Conservation (phyloP, 176 grass and related monocot species). For the Neostapfia colusana region DNA sequence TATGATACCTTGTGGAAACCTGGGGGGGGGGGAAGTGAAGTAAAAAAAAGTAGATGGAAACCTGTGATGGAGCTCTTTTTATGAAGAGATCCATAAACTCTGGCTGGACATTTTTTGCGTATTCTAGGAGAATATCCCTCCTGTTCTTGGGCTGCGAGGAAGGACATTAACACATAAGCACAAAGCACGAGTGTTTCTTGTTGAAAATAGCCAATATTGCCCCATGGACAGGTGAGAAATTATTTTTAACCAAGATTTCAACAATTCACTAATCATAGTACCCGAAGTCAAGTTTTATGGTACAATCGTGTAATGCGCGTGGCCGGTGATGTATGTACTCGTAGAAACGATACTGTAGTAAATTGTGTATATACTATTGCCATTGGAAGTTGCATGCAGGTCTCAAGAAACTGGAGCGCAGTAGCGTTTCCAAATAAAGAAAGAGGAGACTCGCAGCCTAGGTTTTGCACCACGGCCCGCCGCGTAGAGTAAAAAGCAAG, state of each 20-base stretch:
- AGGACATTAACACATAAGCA: constrained; percentile 31
- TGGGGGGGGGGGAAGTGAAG: neutral
- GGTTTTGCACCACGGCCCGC: neutral
- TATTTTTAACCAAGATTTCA: neutral
- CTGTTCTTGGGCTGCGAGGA: constrained; percentile 64
- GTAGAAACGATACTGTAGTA: neutral
- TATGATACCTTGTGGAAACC: neutral
- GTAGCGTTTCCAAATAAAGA: neutral
- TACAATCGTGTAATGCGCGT: neutral
- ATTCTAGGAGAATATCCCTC: constrained; percentile 91
- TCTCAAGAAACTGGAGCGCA: neutral
- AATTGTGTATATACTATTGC: neutral
- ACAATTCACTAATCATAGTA: neutral
- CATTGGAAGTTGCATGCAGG: neutral
- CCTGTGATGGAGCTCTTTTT: constrained; percentile 83
- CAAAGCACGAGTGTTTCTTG: neutral
- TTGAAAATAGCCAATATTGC: neutral
- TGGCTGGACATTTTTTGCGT: constrained; percentile 81
- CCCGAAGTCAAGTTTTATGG: neutral
- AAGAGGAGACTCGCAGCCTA: neutral
- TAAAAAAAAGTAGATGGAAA: constrained; percentile 26
- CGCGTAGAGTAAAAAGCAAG: neutral
- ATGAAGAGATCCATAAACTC: constrained; percentile 97
- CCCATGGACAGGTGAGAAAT: neutral
- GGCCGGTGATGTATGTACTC: neutral